Evolutionary conservation across 805 yeast species (phyloP).

Genomic region (Clavispora asparagi): DNA sequence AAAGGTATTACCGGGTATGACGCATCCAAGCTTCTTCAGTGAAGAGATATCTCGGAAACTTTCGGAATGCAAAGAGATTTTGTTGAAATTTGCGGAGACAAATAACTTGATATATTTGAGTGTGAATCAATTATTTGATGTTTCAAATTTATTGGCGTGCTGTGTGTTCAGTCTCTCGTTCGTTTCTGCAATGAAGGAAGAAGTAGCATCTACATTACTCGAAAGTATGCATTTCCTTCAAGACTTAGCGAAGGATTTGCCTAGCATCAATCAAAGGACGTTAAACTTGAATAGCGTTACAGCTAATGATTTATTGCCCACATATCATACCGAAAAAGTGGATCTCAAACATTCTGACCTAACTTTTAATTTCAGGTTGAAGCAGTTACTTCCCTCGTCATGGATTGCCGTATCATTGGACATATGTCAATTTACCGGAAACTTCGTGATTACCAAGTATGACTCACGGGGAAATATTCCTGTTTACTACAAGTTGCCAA

Average conservation of each 20-base stretch:
- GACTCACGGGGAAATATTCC: slow-evolving; percentile 27
- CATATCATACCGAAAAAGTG: background rate
- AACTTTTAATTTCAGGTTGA: background rate
- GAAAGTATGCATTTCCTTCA: slow-evolving; percentile 14
- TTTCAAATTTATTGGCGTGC: slow-evolving; percentile 5
- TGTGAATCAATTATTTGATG: slow-evolving; percentile 1
- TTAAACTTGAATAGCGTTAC: background rate
- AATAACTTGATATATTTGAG: background rate
- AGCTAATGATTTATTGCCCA: background rate
- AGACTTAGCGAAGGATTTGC: slow-evolving; percentile 1
- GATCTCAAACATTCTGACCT: background rate
- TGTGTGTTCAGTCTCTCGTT: slow-evolving; percentile 6
- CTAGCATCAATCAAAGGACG: background rate
- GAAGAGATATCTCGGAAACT: background rate
- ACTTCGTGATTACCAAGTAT: slow-evolving; percentile 48
- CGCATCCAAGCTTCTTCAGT: background rate
- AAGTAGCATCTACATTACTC: slow-evolving; percentile 9
- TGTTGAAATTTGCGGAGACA: background rate
- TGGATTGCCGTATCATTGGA: slow-evolving; percentile 65
- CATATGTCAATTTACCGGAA: slow-evolving; percentile 51
- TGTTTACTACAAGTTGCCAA: slow-evolving; percentile 53
- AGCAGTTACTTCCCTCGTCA: slow-evolving; percentile 27
- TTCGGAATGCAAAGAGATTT: slow-evolving; percentile 7
- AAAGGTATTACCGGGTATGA: background rate
- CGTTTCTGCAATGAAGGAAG: slow-evolving; percentile 1